Percentiles rank a stretch among this genome's conserved stretches.
Evolutionary conservation across 306 rosid genomes (phyloP).

Genomic region (Clitoria ternatea): DNA sequence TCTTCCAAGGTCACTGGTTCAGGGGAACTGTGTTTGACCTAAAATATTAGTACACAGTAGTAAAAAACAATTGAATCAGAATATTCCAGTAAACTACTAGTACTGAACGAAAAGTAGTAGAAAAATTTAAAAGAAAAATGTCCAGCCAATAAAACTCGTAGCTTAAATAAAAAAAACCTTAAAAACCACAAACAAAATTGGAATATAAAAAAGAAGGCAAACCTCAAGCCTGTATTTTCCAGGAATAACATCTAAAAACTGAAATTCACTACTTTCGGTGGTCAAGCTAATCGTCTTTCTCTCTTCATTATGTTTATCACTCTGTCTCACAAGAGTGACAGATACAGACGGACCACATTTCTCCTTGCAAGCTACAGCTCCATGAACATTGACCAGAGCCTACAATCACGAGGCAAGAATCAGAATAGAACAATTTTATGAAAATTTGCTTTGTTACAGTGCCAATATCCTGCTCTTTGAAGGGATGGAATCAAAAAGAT

Average conservation of each 20-base stretch:
- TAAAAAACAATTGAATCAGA: slow-evolving; percentile 8
- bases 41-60: slow-evolving; percentile 23
- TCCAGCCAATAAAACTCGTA: slow-evolving; percentile 11
- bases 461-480: neutral
- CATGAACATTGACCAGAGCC: slow-evolving; percentile 84
- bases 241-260: slow-evolving; percentile 67
- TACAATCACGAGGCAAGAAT: slow-evolving; percentile 30
- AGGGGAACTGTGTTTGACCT: slow-evolving; percentile 65
- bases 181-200: slow-evolving; percentile 9
- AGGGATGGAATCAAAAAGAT: neutral
- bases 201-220: slow-evolving; percentile 20
- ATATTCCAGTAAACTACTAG: slow-evolving; percentile 9
- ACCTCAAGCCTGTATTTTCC: slow-evolving; percentile 96
- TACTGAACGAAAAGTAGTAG: slow-evolving; percentile 9
- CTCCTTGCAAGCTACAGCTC: slow-evolving; percentile 81
- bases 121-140: neutral
- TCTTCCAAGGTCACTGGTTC: slow-evolving; percentile 47
- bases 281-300: slow-evolving; percentile 58
- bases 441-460: neutral
- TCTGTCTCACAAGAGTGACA: slow-evolving; percentile 56
- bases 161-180: neutral
- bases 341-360: slow-evolving; percentile 77
- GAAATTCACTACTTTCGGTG: slow-evolving; percentile 54
- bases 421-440: slow-evolving; percentile 7
- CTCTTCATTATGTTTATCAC: slow-evolving; percentile 49